Conservation (phyloP, 495 filamentous ascomycete species). For the Corynascus novoguineensis region DNA sequence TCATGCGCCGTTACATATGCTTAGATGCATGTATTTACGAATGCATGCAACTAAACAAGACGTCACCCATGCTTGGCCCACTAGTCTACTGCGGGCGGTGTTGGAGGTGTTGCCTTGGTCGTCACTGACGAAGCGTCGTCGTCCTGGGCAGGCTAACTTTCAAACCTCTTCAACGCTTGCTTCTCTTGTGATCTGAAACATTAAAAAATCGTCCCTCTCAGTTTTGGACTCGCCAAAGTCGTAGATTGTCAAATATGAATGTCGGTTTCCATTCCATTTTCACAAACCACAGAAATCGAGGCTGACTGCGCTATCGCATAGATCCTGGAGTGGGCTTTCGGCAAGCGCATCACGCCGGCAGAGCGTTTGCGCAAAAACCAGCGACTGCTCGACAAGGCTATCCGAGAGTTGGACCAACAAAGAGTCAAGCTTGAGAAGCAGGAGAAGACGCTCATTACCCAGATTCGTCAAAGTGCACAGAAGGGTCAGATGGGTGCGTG, state of each 20-base stretch:
- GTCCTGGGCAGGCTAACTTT: neutral
- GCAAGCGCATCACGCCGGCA: conserved; percentile 94
- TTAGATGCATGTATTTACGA: neutral
- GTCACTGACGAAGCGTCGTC: conserved; percentile 8
- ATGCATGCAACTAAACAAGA: neutral
- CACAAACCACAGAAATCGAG: neutral
- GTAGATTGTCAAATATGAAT: conserved; percentile 29
- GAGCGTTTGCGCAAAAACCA: conserved; percentile 97
- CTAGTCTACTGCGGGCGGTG: neutral
- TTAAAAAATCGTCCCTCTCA: neutral
- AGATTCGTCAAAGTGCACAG: conserved; percentile 97
- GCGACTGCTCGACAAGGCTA: conserved; percentile 91
- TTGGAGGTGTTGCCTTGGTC: conserved; percentile 3
- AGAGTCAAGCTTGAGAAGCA: conserved; percentile 93
- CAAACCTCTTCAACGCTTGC: no score
- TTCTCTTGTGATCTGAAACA: neutral
- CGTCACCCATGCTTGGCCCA: neutral
- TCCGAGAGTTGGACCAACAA: conserved; percentile 91
- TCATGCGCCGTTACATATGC: neutral
- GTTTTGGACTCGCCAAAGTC: neutral
- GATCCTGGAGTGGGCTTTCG: conserved; percentile 98
- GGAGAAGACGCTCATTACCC: conserved; percentile 90
- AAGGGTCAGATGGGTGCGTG: conserved; percentile 94
- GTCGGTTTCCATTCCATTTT: conserved; percentile 17
- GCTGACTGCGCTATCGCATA: conserved; percentile 38